These are phyloP conservation scores for Sordariomycetes sp. DNA, from an alignment of 2,329 filamentous ascomycete species.

Conservation along the genomic window DNA sequence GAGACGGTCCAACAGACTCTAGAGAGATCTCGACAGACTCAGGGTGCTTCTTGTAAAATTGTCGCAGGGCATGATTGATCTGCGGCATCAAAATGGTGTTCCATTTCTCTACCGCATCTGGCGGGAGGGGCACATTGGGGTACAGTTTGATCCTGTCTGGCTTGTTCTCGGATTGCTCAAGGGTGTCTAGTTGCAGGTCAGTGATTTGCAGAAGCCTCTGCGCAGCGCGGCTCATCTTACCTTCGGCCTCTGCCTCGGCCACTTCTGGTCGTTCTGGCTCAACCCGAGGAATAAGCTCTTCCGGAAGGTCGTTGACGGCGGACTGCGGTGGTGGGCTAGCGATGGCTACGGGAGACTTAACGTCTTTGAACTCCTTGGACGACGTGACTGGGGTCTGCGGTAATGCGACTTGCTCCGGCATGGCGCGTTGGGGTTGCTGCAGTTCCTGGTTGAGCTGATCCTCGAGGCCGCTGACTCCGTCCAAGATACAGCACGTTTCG, in stretches of 20 bases:
- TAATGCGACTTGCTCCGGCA: too few species aligned
- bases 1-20: slow-evolving; percentile 62
- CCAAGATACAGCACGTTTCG: slow-evolving; percentile 51
- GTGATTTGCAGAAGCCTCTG: slow-evolving; percentile 1
- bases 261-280: not conserved
- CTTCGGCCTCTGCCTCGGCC: not conserved
- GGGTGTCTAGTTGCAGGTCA: slow-evolving; percentile 8
- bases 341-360: slow-evolving; percentile 2
- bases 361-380: slow-evolving; percentile 3
- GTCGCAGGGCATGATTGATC: slow-evolving; percentile 60
- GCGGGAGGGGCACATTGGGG: slow-evolving; percentile 47
- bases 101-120: slow-evolving; percentile 61
- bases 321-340: not conserved
- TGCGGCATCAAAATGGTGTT: slow-evolving; percentile 62
- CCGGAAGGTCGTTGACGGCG: not conserved
- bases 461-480: slow-evolving; percentile 48
- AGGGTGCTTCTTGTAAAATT: slow-evolving; percentile 62
- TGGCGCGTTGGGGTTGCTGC: slow-evolving; percentile 13
- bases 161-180: slow-evolving; percentile 10
- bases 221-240: too few species aligned
- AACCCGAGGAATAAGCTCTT: not conserved
- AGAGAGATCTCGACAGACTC: slow-evolving; percentile 75
- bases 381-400: slow-evolving; percentile 1
- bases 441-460: slow-evolving; percentile 41
- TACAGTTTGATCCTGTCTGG: slow-evolving; percentile 45